Evolutionary conservation across 768 basidiomycete species (phyloP).

Genomic region (Kwoniella sp.): DNA sequence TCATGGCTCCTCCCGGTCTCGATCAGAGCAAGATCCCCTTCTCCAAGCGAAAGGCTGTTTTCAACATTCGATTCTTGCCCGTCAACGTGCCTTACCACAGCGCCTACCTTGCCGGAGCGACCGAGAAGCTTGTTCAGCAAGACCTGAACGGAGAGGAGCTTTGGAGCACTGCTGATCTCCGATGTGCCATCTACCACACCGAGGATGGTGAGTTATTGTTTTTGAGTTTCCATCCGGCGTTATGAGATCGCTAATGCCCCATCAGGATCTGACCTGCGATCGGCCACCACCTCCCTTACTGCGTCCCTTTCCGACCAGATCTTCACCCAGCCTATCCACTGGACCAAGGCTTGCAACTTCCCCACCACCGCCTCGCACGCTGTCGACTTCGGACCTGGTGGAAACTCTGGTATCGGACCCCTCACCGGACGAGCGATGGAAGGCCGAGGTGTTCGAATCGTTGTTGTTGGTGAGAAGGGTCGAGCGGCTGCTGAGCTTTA

Average conservation of each 20-base stretch:
- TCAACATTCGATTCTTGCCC: conserved; percentile 88
- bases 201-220: conserved; percentile 74
- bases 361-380: conserved; percentile 87
- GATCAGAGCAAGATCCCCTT: conserved; percentile 91
- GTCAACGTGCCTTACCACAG: conserved; percentile 97
- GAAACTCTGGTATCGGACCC: conserved; percentile 84
- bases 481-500: conserved; percentile 86
- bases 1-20: conserved; percentile 75
- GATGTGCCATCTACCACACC: conserved; percentile 84
- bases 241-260: conserved; percentile 19
- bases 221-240: conserved; percentile 7
- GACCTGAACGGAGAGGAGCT: conserved; percentile 75
- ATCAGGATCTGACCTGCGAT: conserved; percentile 78
- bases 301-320: conserved; percentile 88
- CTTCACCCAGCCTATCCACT: conserved; percentile 85
- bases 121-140: conserved; percentile 69
- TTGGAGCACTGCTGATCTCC: conserved; percentile 63
- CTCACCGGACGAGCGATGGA: conserved; percentile 85
- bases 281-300: conserved; percentile 66
- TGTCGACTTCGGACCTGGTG: conserved; percentile 94
- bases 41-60: conserved; percentile 90
- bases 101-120: conserved; percentile 67
- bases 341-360: conserved; percentile 85
- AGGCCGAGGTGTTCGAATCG: conserved; percentile 84
- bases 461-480: conserved; percentile 84